Evolutionary conservation across 129 eudicot species (phyloP), one percentile per base, ranked within the genome.

Genomic region (Artemisia tridentata): DNA sequence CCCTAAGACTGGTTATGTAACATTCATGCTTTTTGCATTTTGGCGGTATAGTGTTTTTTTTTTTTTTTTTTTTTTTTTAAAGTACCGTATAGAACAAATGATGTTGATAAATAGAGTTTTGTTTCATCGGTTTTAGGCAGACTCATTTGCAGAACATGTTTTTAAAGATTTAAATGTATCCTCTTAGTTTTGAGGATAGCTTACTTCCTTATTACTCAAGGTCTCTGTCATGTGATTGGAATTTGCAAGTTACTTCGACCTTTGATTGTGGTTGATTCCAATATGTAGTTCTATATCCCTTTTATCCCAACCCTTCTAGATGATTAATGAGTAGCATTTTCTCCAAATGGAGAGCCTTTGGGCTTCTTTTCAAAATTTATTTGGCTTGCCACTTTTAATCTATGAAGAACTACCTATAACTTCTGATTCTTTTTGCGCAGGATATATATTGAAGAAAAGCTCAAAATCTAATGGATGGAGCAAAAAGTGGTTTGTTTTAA

Each of bases 401-500:
- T 72, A 54, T 19, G 17, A 18, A 14, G 63, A 62, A 38, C 23
- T 25, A 20, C 14, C 53, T 47, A 3, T 48, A 47, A 60, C 63
- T 46, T 56, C 0, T 75, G 15, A 49, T 20, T 16, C 34, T 31
- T 47, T 2, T 76, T 49, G 72, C 57, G 72, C 90, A 95, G 99
- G 99, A 43, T 95, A 84, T 50, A 18, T 95, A 45, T 72, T 86
- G 72, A 95, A 95, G 88, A 95, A 82, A 82, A 95, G 97, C 67
- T 82, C 88, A 74, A 95, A 95, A 83, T 72, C 84, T 29, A 88
- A 79, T 75, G 91, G 96, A 13, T 95, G 99, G 99, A 88, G 96
- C 60, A 84, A 81, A 72, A 80, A 88, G 80, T 95, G 99, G 99
- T 95, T 95, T 67, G 99, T 95, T 38, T 76, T 95, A 53, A 95